Conservation (phyloP, 257 asterid genomes). For the Fraxinus excelsior region DNA sequence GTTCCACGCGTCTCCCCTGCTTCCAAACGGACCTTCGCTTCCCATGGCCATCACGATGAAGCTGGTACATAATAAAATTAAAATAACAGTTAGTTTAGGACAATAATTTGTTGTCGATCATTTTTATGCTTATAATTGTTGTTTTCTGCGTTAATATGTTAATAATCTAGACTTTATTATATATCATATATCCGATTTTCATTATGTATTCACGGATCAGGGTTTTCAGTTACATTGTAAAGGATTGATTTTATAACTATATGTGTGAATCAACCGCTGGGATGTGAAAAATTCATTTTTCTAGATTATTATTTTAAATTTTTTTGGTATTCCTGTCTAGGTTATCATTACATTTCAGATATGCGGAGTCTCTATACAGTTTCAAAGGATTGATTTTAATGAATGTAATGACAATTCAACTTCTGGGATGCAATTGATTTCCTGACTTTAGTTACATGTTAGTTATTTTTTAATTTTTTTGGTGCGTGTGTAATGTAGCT, state of each 20-base stretch:
- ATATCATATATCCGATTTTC: neutral
- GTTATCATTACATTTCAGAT: slow-evolving; percentile 6
- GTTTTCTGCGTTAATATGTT: neutral
- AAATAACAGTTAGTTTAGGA: neutral
- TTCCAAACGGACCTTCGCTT: slow-evolving; percentile 60
- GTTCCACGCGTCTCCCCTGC: slow-evolving; percentile 45
- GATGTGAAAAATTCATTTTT: slow-evolving; percentile 1
- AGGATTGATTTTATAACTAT: neutral
- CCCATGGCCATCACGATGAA: slow-evolving; percentile 71
- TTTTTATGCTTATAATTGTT: neutral
- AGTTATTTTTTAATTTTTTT: neutral
- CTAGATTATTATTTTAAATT: neutral
- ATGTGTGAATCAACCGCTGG: neutral
- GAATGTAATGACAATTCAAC: neutral
- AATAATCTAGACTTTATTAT: neutral
- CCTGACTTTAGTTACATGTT: neutral
- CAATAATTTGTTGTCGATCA: neutral
- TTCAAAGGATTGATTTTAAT: neutral
- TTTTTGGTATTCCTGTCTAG: neutral
- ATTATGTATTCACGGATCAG: slow-evolving; percentile 16
- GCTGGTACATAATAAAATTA: slow-evolving; percentile 53
- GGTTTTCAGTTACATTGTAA: slow-evolving; percentile 14
- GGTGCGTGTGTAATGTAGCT: slow-evolving; percentile 36
- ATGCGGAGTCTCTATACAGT: neutral
- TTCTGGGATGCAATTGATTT: neutral